Evolutionary conservation across 371 early-diverging fungal species (phyloP), one percentile per base, ranked within the genome.

Genomic region (Actinomortierella wolfii): DNA sequence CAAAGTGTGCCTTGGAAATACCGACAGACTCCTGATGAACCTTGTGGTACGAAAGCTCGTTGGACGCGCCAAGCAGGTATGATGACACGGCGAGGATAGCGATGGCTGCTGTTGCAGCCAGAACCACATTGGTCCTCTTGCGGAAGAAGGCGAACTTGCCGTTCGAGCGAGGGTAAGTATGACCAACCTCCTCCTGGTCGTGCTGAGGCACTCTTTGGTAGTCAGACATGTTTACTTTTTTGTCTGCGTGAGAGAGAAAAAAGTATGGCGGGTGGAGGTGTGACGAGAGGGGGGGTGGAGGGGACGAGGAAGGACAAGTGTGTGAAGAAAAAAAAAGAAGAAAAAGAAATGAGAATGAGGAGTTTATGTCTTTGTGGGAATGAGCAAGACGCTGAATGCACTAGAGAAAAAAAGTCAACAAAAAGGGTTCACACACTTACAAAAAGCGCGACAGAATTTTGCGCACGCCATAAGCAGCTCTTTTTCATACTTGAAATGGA

Each of bases 1-100:
- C 41, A 46, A 81, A 84, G 15, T 82, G 79, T 0, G 20, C 39
- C 0, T 53, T 41, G 0, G 86, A 86, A 26, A 86, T 83, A 23
- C 84, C 84, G 20, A 40, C 56, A 9, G 47, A 56, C 23, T 71
- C 73, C 44, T 51, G 66, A 42, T 71, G 73, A 50, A 71, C 62
- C 40, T 59, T 61, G 44, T 52, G 51, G 24, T 50, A 59, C 7
- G 73, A 74, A 20, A 67, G 58, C 51, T 76, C 76, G 52, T 64
- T 69, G 18, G 65, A 48, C 14, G 66, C 57, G 13, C 68, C 66
- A 34, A 65, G 40, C 47, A 54, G 18, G 42, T 69, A 65, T 42
- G 69, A 61, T n/a, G 65, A 60, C 48, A 58, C 44, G 14, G 62
- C 58, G 23, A 64, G 54, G 42, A 76, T 59, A 7, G 62, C 65